phyloP scores from a whole-genome alignment of 2,329 filamentous ascomycete genomes.

The Cercospora zeae-maydis region DNA sequence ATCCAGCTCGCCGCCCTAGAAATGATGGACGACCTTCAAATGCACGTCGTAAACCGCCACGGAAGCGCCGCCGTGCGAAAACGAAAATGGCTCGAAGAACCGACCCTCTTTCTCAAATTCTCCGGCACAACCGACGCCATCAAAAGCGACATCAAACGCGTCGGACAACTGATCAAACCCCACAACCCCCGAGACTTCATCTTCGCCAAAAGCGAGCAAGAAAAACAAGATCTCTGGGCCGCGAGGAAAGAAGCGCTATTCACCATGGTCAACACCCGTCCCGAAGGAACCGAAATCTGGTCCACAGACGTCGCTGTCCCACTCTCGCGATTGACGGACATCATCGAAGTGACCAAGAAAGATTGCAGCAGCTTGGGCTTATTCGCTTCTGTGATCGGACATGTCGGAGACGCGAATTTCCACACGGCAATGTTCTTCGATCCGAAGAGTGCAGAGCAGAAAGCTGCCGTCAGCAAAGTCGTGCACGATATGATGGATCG shows the following conservation, averaged over 20 bases:
- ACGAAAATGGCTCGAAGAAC: slow-evolving; percentile 69
- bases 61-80: slow-evolving; percentile 60
- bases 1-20: slow-evolving; percentile 75
- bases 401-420: slow-evolving; percentile 93
- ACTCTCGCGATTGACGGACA: slow-evolving; percentile 58
- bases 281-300: slow-evolving; percentile 57
- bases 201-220: slow-evolving; percentile 23
- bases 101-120: slow-evolving; percentile 73
- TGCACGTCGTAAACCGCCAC: slow-evolving; percentile 70
- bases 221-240: slow-evolving; percentile 49
- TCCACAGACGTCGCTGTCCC: slow-evolving; percentile 61
- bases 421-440: slow-evolving; percentile 91
- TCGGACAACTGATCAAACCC: slow-evolving; percentile 62
- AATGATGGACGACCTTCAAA: slow-evolving; percentile 81
- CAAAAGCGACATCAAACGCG: slow-evolving; percentile 68
- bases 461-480: slow-evolving; percentile 69
- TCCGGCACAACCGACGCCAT: slow-evolving; percentile 74
- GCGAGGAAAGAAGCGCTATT: slow-evolving; percentile 59
- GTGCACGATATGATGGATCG: slow-evolving; percentile 87
- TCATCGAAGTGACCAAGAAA: slow-evolving; percentile 78
- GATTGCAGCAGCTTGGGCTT: slow-evolving; percentile 82
- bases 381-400: slow-evolving; percentile 83
- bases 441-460: slow-evolving; percentile 63
- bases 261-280: slow-evolving; percentile 57
- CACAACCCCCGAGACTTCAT: slow-evolving; percentile 20